Percentiles rank a stretch among this genome's conserved stretches.
Conservation (phyloP, 2,329 filamentous ascomycete genomes). For the Phyllosticta citriasiana region DNA sequence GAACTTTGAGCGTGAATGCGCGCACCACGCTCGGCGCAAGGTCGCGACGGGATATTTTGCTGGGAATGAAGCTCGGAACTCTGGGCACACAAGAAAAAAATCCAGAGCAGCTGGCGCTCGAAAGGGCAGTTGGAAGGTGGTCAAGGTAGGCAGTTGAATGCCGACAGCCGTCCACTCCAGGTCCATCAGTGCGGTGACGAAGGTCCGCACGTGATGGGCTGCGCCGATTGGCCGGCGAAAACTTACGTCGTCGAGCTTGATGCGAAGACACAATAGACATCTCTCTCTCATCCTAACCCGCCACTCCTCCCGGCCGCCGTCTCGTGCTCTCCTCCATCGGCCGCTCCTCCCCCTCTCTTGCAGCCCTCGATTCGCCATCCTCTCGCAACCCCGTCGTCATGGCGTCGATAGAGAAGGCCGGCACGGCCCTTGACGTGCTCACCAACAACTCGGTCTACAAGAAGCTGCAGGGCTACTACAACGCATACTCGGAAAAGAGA, state of each 20-base stretch:
- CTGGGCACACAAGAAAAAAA: background rate
- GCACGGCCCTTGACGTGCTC: conserved; percentile 48
- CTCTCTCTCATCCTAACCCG: conserved; percentile 2
- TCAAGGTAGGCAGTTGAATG: background rate
- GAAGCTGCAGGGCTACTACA: conserved; percentile 66
- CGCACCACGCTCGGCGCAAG: too few species aligned
- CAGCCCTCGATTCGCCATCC: conserved; percentile 13
- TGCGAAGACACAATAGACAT: conserved; percentile 8
- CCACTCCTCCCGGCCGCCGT: background rate
- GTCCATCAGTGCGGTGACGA: background rate
- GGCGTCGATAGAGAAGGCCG: conserved; percentile 23
- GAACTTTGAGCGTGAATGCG: background rate
- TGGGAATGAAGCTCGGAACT: too few species aligned
- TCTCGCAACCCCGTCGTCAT: conserved; percentile 20
- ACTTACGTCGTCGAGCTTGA: conserved; percentile 8
- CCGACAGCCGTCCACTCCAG: background rate
- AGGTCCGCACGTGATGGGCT: background rate
- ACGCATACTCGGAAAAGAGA: conserved; percentile 74
- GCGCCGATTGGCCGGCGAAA: conserved; percentile 1
- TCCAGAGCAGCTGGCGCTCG: background rate
- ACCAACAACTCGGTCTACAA: conserved; percentile 63
- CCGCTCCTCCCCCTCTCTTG: background rate
- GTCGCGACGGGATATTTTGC: too few species aligned
- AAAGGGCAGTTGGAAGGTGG: background rate
- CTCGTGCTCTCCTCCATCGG: conserved; percentile 6